Evolutionary conservation across 306 rosid species (phyloP), one percentile per base, ranked within the genome.

Genomic region (Phaseolus lunatus): DNA sequence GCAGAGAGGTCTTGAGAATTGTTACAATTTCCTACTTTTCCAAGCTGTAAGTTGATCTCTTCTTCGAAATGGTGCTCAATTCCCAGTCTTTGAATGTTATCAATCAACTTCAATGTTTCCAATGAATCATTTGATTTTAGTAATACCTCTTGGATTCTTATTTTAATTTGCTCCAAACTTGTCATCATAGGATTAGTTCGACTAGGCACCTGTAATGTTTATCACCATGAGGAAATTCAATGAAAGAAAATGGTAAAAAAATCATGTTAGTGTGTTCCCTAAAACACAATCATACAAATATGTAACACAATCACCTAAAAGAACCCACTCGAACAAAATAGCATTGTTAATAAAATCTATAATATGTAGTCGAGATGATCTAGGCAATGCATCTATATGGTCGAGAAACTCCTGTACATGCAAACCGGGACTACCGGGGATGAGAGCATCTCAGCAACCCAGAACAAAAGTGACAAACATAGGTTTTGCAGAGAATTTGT

Each of bases 61-160:
- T 86, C 59, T 54, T 83, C 59, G 4, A 83, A 35, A 63, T 80
- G 85, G 65, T 86, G 87, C 0, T 79, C 48, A 35, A 86, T 80
- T 56, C 87, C 89, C 1, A 83, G 35, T 57, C 74, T 48, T 54
- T 86, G 89, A 49, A 83, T 80, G 37, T 56, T 68, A 64, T 83
- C 89, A 18, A 82, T 83, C 86, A 80, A 66, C 49, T 76, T 73
- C 58, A 86, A 23, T 11, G 70, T 54, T 35, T 5, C 52, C 31
- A 57, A 1, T 20, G 83, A 73, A 67, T 77, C 85, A 5, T 20
- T 31, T 0, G 78, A 72, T 1, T 35, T 72, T 31, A 27, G 33
- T 50, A 86, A 54, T 44, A 48, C 24, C 27, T 71, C 74, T 58
- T 19, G 41, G 26, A 72, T 54, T 11, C 16, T 72, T 72, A 31